A percentile compares a stretch with the other conserved stretches of the same genome.
Evolutionary conservation across 2,329 filamentous ascomycete genomes (phyloP).

Genomic region (Talaromyces sp.): DNA sequence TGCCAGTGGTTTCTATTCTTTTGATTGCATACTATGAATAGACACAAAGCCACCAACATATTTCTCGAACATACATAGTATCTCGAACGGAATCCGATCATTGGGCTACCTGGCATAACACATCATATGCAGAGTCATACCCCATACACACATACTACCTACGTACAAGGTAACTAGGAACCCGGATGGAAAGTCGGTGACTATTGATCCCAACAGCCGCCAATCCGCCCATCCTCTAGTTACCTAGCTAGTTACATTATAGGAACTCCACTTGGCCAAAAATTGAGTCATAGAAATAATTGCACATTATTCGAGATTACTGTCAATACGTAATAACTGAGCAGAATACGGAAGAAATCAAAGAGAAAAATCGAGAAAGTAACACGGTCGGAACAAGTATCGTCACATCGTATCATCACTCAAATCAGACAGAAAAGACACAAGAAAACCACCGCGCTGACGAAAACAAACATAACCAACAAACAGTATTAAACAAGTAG

Average conservation of each 20-base stretch:
- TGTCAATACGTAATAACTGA: background rate
- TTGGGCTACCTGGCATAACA: background rate
- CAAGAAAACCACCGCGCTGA: background rate
- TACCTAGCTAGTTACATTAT: background rate
- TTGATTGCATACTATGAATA: background rate
- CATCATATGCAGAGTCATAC: no score
- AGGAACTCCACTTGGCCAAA: background rate
- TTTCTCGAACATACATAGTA: background rate
- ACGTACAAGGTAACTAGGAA: background rate
- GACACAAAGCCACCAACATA: background rate
- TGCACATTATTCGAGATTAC: background rate
- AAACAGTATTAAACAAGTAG: conserved; percentile 13
- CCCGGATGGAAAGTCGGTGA: background rate
- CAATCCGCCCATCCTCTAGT: background rate
- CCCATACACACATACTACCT: background rate
- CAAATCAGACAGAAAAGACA: background rate
- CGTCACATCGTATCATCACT: conserved; percentile 6
- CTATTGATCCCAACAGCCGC: background rate
- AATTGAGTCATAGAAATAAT: background rate
- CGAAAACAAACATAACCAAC: conserved; percentile 6
- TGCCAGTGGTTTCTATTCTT: background rate
- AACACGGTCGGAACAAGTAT: background rate
- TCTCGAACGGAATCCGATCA: background rate
- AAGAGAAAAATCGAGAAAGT: background rate
- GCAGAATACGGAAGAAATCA: background rate